phyloP scores from a whole-genome alignment of 2,329 filamentous ascomycete genomes.

The Chrysosporium keratinophilum region DNA sequence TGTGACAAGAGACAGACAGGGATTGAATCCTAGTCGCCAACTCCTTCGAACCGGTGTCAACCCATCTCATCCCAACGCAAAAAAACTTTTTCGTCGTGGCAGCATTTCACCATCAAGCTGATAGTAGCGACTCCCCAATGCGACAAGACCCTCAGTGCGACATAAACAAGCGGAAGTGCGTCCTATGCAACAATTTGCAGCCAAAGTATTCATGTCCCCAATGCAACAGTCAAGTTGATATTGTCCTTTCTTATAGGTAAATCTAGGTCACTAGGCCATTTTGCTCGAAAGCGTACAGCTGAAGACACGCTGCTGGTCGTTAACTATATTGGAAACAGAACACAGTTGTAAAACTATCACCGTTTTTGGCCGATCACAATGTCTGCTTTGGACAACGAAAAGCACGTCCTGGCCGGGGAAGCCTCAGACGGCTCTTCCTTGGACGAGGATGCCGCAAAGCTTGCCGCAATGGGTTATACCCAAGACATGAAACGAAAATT shows the following conservation, averaged over 20 bases:
- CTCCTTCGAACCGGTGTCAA: background rate
- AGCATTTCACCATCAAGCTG: background rate
- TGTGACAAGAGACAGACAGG: background rate
- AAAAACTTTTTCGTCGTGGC: background rate
- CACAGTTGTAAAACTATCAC: background rate
- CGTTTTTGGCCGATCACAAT: background rate
- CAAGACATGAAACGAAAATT: conserved; percentile 42
- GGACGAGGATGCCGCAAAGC: conserved; percentile 34
- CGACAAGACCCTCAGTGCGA: conserved; percentile 6
- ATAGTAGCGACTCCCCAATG: conserved; percentile 10
- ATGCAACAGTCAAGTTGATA: conserved; percentile 9
- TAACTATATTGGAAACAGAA: background rate
- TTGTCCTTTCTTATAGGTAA: conserved; percentile 2
- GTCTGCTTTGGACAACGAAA: background rate
- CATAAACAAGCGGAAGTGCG: conserved; percentile 6
- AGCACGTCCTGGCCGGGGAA: background rate
- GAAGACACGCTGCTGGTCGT: background rate
- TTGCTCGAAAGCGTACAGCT: background rate
- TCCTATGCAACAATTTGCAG: background rate
- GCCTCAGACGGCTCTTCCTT: conserved; percentile 12
- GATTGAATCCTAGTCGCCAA: background rate
- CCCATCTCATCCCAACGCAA: background rate
- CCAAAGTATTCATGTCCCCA: background rate
- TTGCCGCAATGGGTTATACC: conserved; percentile 41
- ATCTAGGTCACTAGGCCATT: background rate